Percentiles rank a stretch among this genome's conserved stretches.
These are phyloP conservation scores for Eragrostis tef DNA, from an alignment of 202 grass and related monocot genomes.

Conservation along the genomic window DNA sequence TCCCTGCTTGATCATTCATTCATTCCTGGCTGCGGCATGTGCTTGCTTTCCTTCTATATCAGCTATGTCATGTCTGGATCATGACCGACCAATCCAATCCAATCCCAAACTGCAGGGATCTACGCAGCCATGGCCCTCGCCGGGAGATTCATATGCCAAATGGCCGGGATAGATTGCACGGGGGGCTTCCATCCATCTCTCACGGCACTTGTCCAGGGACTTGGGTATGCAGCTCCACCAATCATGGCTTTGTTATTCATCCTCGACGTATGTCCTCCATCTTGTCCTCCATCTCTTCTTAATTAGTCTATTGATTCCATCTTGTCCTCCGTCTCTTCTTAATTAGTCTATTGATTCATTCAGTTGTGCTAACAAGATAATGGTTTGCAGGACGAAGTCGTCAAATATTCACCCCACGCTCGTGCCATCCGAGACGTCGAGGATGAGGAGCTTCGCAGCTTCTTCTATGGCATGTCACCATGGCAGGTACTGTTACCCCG, in stretches of 20 bases:
- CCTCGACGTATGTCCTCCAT: slow-evolving; percentile 65
- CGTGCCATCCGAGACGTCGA: slow-evolving; percentile 97
- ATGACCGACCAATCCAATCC: too few species aligned
- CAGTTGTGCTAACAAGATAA: too few species aligned
- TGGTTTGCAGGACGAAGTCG: slow-evolving; percentile 78
- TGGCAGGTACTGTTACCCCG: slow-evolving; percentile 38
- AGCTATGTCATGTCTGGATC: too few species aligned
- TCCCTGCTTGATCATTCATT: too few species aligned
- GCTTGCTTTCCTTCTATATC: too few species aligned
- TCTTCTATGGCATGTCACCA: slow-evolving; percentile 97
- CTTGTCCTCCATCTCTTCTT: neutral
- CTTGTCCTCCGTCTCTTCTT: neutral
- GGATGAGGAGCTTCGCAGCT: slow-evolving; percentile 93
- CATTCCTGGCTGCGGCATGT: too few species aligned
- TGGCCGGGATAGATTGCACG: slow-evolving; percentile 69
- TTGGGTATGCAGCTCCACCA: slow-evolving; percentile 86
- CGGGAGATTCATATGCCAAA: slow-evolving; percentile 80
- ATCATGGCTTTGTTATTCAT: slow-evolving; percentile 96
- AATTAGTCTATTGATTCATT: too few species aligned
- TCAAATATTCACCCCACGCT: slow-evolving; percentile 97
- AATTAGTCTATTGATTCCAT: too few species aligned
- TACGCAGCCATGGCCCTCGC: slow-evolving; percentile 87
- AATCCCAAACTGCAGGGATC: slow-evolving; percentile 41
- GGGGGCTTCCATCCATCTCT: slow-evolving; percentile 81
- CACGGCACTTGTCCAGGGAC: slow-evolving; percentile 74